Percentiles rank a stretch among this genome's conserved stretches.
Conservation (phyloP, 805 yeast species). For the Candida quercuum region DNA sequence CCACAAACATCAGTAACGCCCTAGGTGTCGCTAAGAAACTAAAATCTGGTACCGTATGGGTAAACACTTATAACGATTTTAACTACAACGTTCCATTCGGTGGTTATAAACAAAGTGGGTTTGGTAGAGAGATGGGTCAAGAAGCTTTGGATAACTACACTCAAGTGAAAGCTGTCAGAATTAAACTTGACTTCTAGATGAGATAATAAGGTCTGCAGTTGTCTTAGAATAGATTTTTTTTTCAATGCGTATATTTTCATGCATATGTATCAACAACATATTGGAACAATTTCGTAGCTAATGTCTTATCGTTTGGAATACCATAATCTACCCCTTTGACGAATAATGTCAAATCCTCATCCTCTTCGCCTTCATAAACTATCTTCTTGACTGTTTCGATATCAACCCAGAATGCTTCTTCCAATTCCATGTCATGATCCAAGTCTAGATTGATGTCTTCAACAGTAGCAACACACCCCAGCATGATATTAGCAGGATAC, state of each 20-base stretch:
- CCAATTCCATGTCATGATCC: conserved; percentile 78
- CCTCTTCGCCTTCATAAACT: conserved; percentile 26
- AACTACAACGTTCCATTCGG: conserved; percentile 75
- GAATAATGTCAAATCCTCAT: conserved; percentile 14
- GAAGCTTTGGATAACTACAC: conserved; percentile 75
- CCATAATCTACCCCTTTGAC: conserved; percentile 13
- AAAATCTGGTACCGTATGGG: conserved; percentile 76
- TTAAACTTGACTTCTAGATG: conserved; percentile 25
- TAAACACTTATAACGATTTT: conserved; percentile 77
- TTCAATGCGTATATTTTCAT: neutral
- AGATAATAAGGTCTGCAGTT: neutral
- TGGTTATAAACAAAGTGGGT: conserved; percentile 75
- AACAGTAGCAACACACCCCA: conserved; percentile 79
- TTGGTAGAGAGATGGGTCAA: conserved; percentile 83
- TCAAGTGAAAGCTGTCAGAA: conserved; percentile 72
- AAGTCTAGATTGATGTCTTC: conserved; percentile 58
- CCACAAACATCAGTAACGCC: conserved; percentile 56
- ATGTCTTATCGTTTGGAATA: conserved; percentile 23
- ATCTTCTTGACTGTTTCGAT: conserved; percentile 40
- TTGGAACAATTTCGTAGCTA: conserved; percentile 20
- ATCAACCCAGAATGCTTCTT: conserved; percentile 83
- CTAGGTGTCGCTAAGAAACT: conserved; percentile 57
- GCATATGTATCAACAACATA: conserved; percentile 17
- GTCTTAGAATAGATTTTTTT: too few relatives aligned
- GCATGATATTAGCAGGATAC: conserved; percentile 89